Conservation (phyloP, 768 basidiomycete genomes). For the Lactarius indigo region DNA sequence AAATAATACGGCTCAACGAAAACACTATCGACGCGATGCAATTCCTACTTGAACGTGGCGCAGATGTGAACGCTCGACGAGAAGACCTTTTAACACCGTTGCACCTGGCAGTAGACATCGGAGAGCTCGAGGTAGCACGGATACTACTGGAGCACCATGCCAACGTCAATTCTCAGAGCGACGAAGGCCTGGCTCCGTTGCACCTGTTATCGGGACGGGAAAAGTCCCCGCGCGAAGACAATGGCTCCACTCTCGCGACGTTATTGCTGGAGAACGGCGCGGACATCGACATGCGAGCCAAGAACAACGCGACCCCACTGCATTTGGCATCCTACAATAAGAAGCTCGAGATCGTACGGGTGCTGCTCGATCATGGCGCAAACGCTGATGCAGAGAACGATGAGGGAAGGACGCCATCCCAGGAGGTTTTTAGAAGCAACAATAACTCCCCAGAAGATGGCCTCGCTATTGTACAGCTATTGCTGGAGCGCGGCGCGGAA, state of each 20-base stretch:
- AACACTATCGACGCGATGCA: background rate
- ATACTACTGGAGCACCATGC: background rate
- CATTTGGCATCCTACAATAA: background rate
- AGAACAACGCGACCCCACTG: background rate
- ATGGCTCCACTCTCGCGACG: background rate
- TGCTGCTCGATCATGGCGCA: background rate
- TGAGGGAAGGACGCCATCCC: background rate
- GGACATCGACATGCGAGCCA: background rate
- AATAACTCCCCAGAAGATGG: background rate
- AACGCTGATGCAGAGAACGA: background rate
- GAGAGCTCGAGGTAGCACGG: background rate
- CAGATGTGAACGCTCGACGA: background rate
- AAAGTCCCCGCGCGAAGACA: background rate
- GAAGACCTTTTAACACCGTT: background rate
- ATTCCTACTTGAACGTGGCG: background rate
- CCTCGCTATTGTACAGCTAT: background rate
- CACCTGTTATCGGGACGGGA: background rate
- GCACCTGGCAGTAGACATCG: background rate
- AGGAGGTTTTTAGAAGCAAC: background rate
- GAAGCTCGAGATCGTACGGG: background rate
- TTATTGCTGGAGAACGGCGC: background rate
- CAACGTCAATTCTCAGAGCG: background rate
- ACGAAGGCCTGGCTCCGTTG: background rate
- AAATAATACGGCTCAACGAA: background rate
- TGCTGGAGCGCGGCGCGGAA: background rate